phyloP scores from a whole-genome alignment of 2,329 filamentous ascomycete species.

The Claviceps sp. region DNA sequence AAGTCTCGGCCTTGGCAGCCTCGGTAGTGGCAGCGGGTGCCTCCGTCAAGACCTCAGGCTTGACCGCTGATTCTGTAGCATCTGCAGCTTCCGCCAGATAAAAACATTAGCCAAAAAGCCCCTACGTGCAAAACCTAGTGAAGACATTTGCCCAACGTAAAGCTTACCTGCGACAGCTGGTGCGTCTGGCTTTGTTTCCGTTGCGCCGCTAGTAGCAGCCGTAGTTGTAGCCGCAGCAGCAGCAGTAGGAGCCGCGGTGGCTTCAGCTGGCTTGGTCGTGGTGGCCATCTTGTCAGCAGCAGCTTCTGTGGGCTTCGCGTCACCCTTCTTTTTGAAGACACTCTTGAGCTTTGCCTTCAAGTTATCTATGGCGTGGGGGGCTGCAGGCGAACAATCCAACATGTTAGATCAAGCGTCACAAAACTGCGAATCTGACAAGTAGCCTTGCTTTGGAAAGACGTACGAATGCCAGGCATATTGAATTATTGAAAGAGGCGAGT shows the following conservation, averaged over 20 bases:
- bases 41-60: neutral
- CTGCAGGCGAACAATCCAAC: conserved; percentile 16
- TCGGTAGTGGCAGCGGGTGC: neutral
- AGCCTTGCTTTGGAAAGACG: conserved; percentile 15
- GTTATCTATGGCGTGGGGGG: conserved; percentile 37
- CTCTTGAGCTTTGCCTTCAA: conserved; percentile 42
- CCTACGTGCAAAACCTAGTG: neutral
- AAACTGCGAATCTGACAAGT: neutral
- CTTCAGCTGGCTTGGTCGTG: conserved; percentile 14
- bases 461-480: conserved; percentile 41
- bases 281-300: conserved; percentile 11
- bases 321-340: conserved; percentile 35
- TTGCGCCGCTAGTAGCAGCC: conserved; percentile 17
- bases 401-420: conserved; percentile 3
- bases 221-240: conserved; percentile 14
- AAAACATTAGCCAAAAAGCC: neutral
- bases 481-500: neutral
- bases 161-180: conserved; percentile 19
- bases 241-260: conserved; percentile 11
- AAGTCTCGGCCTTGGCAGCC: conserved; percentile 1
- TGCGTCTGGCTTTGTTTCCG: conserved; percentile 22
- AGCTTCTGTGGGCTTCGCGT: conserved; percentile 17
- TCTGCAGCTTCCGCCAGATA: conserved; percentile 13
- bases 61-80: conserved; percentile 5
- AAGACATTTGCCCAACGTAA: neutral